These are phyloP conservation scores for Penicillium fuscoglaucum DNA, from an alignment of 2,329 filamentous ascomycete genomes.

Conservation along the genomic window DNA sequence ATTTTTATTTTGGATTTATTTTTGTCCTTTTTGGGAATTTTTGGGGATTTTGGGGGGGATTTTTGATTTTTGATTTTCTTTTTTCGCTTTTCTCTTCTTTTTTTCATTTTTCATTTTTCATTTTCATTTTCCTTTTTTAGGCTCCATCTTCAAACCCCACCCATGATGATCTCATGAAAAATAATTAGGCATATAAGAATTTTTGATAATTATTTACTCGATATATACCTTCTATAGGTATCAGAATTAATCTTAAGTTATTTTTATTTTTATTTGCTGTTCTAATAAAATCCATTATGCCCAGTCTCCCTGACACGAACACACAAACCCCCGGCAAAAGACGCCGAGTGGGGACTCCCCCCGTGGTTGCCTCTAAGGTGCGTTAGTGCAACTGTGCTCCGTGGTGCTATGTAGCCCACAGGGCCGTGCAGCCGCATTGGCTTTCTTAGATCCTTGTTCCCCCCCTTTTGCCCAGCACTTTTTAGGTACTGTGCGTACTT, in stretches of 20 bases:
- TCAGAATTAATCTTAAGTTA: neutral
- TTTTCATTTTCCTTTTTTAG: neutral
- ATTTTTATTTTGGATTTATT: neutral
- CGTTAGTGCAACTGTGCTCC: conserved; percentile 28
- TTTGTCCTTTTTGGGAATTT: neutral
- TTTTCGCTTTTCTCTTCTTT: neutral
- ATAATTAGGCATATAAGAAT: neutral
- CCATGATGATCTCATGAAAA: conserved; percentile 7
- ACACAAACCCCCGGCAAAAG: conserved; percentile 21
- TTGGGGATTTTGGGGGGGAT: neutral
- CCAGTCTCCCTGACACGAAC: neutral
- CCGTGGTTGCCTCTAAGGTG: conserved; percentile 25
- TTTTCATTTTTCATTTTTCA: neutral
- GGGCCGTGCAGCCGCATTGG: conserved; percentile 21
- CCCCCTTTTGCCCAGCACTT: conserved; percentile 13
- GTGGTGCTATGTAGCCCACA: conserved; percentile 19
- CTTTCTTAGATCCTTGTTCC: conserved; percentile 17
- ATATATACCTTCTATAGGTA: neutral
- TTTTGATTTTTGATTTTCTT: neutral
- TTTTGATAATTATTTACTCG: neutral
- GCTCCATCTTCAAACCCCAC: neutral
- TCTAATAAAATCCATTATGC: neutral
- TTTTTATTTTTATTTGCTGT: too few relatives aligned
- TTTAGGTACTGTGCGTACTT: conserved; percentile 1
- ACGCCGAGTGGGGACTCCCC: conserved; percentile 23